phyloP scores from a whole-genome alignment of 116 monocot genomes.

The Iris pallida region DNA sequence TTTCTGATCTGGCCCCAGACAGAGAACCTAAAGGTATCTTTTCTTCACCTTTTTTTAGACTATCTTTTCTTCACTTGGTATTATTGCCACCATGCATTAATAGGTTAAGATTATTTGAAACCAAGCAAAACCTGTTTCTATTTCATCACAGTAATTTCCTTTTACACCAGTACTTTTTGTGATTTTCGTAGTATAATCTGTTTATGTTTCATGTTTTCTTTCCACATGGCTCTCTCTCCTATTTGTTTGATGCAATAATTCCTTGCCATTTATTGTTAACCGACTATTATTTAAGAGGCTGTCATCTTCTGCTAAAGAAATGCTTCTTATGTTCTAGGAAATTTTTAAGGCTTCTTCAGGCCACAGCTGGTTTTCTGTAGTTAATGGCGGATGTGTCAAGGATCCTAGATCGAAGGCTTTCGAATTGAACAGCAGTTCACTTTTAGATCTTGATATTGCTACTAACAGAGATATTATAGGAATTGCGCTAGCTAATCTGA shows the following conservation, averaged over 20 bases:
- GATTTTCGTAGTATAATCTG: too few species aligned
- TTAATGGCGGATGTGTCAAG: constrained; percentile 61
- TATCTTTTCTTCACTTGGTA: too few species aligned
- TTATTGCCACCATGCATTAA: too few species aligned
- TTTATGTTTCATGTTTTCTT: too few species aligned
- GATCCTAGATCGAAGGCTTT: constrained; percentile 56
- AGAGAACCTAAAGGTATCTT: constrained; percentile 48
- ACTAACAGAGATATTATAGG: constrained; percentile 71
- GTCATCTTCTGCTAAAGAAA: neutral
- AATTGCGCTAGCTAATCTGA: constrained; percentile 62
- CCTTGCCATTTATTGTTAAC: too few species aligned
- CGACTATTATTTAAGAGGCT: neutral
- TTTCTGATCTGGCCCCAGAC: constrained; percentile 72
- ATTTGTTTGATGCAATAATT: too few species aligned
- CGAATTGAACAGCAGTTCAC: constrained; percentile 49
- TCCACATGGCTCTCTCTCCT: too few species aligned
- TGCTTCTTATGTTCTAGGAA: constrained; percentile 30
- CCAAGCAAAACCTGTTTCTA: too few species aligned
- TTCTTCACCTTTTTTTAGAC: constrained; percentile 4
- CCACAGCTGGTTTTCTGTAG: constrained; percentile 49
- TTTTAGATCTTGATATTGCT: constrained; percentile 52
- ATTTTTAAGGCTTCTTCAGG: constrained; percentile 53
- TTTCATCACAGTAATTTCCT: too few species aligned
- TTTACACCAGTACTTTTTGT: too few species aligned
- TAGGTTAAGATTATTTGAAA: too few species aligned